These are phyloP conservation scores for Apiospora pterosperma DNA, from an alignment of 2,329 filamentous ascomycete genomes.

Conservation along the genomic window DNA sequence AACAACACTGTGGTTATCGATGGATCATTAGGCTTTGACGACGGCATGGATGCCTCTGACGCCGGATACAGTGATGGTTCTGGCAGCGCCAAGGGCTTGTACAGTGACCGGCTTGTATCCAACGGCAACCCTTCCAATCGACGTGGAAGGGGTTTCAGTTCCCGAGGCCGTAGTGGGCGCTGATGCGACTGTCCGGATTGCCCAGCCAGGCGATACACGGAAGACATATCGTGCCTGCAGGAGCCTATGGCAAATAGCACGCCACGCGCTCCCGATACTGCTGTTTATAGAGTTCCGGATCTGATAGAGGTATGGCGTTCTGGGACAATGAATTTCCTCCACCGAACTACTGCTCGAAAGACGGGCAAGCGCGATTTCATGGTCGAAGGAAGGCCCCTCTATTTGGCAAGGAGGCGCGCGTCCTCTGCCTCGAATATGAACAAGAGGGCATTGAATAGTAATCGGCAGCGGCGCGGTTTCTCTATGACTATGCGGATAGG, in stretches of 20 bases:
- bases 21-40: slow-evolving; percentile 51
- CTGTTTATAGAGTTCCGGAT: neutral
- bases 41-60: slow-evolving; percentile 39
- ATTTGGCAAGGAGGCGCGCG: neutral
- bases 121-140: neutral
- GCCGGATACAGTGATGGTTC: slow-evolving; percentile 17
- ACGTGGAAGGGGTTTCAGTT: slow-evolving; percentile 2
- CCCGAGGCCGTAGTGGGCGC: neutral
- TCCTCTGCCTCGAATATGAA: neutral
- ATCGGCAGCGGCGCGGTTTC: neutral
- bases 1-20: slow-evolving; percentile 44
- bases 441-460: neutral
- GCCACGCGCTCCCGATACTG: no score
- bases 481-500: neutral
- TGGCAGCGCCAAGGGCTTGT: slow-evolving; percentile 33
- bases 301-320: neutral
- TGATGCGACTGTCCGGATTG: neutral
- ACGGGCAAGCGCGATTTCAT: neutral
- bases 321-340: neutral
- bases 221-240: neutral
- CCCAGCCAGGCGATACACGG: neutral
- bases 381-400: neutral
- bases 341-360: neutral
- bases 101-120: slow-evolving; percentile 39
- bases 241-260: neutral